Evolutionary conservation across 345 rosid genomes (phyloP).

Genomic region (Eucalyptus curtisii): DNA sequence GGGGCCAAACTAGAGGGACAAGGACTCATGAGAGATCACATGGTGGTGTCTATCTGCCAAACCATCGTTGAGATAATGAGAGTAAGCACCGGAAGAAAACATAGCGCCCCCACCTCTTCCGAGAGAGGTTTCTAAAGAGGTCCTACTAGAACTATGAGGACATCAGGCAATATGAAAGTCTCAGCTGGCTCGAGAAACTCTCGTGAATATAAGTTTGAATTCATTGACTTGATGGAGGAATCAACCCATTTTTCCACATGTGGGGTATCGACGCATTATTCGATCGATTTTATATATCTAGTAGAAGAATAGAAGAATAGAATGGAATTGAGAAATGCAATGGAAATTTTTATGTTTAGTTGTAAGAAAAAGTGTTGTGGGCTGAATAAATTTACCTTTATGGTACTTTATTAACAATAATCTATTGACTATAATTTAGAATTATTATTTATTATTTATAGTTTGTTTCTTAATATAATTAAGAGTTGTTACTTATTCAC

Average conservation of each 20-base stretch:
- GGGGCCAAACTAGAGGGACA: background rate
- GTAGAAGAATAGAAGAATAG: background rate
- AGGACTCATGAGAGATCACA: background rate
- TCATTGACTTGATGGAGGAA: background rate
- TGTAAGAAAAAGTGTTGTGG: background rate
- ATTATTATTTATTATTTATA: background rate
- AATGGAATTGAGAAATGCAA: background rate
- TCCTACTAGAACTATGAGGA: background rate
- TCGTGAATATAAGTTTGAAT: background rate
- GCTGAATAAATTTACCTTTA: background rate
- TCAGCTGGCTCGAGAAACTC: background rate
- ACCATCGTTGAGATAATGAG: background rate
- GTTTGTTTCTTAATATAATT: background rate
- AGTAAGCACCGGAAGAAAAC: background rate
- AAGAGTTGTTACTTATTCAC: background rate
- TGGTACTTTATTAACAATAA: background rate
- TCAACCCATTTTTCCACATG: background rate
- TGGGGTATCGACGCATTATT: background rate
- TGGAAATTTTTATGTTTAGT: background rate
- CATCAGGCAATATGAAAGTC: background rate
- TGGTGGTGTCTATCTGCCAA: background rate
- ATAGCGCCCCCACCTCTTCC: background rate
- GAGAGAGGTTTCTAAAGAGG: background rate
- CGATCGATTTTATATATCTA: too few relatives aligned
- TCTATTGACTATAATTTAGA: background rate